Percentiles rank a stretch among this genome's conserved stretches.
Evolutionary conservation across 495 filamentous ascomycete species (phyloP).

Genomic region (Aspergillus panamensis): DNA sequence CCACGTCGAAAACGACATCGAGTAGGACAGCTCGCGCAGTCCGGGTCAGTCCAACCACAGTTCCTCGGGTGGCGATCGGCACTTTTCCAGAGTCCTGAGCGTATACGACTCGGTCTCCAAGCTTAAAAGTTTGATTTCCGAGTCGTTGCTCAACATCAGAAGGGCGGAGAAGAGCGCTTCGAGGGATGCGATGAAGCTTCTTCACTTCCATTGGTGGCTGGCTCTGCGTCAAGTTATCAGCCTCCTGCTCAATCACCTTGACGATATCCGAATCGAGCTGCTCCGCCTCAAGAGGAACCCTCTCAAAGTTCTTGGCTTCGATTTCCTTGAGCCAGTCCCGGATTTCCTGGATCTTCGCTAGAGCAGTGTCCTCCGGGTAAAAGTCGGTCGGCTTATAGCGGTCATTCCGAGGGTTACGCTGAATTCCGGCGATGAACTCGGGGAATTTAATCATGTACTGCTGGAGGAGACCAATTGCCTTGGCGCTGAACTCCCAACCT

Average conservation of each 20-base stretch:
- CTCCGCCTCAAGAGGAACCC: slow-evolving; percentile 89
- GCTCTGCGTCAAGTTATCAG: slow-evolving; percentile 53
- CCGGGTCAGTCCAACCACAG: slow-evolving; percentile 85
- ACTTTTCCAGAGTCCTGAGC: slow-evolving; percentile 92
- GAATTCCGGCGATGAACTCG: slow-evolving; percentile 86
- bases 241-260: slow-evolving; percentile 71
- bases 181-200: slow-evolving; percentile 73
- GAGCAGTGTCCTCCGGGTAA: slow-evolving; percentile 65
- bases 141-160: slow-evolving; percentile 88
- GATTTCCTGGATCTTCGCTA: slow-evolving; percentile 72
- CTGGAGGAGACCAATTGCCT: slow-evolving; percentile 72
- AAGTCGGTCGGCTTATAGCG: slow-evolving; percentile 81
- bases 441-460: slow-evolving; percentile 94
- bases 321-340: slow-evolving; percentile 85
- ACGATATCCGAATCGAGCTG: slow-evolving; percentile 92
- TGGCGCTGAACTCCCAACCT: slow-evolving; percentile 93
- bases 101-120: slow-evolving; percentile 92
- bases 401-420: slow-evolving; percentile 68
- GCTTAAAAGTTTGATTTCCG: slow-evolving; percentile 73
- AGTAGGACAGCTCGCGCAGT: slow-evolving; percentile 76
- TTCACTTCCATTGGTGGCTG: slow-evolving; percentile 51
- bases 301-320: slow-evolving; percentile 85
- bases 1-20: slow-evolving; percentile 88
- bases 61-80: slow-evolving; percentile 86
- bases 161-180: slow-evolving; percentile 83